Evolutionary conservation across 176 grass and related monocot species (phyloP).

Genomic region (Melocanna baccifera): DNA sequence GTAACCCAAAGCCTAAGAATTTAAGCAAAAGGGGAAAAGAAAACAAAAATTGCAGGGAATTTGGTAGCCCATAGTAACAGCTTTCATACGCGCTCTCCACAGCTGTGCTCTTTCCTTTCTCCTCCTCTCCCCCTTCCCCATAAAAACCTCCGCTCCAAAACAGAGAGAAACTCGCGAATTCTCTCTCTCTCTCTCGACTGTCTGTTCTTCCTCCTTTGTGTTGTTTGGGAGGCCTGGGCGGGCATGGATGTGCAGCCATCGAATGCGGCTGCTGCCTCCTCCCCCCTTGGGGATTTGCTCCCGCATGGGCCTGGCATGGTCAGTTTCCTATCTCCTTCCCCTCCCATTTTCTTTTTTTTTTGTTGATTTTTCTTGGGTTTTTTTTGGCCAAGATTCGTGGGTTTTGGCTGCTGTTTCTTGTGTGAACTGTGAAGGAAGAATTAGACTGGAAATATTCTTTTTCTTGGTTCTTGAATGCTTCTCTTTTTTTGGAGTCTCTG

Average conservation of each 20-base stretch:
- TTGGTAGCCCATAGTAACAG: not conserved
- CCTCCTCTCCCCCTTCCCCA: not conserved
- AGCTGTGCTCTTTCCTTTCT: not conserved
- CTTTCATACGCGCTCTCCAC: not conserved
- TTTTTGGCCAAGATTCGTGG: not conserved
- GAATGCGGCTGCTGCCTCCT: conserved; percentile 23
- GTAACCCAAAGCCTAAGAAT: not conserved
- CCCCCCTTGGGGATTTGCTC: conserved; percentile 28
- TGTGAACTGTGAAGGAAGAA: not conserved
- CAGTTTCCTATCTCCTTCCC: not conserved
- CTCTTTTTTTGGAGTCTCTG: not conserved
- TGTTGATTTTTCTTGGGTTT: not conserved
- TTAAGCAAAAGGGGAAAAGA: not conserved
- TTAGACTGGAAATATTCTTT: not conserved
- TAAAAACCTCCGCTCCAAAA: conserved; percentile 32
- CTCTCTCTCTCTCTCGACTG: not conserved
- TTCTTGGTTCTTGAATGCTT: not conserved
- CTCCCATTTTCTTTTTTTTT: not conserved
- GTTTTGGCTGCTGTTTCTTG: not conserved
- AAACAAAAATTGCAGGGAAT: not conserved
- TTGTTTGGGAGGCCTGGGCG: not conserved
- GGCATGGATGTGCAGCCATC: conserved; percentile 39
- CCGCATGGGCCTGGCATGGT: conserved; percentile 38
- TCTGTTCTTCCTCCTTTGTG: not conserved
- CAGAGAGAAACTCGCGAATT: conserved; percentile 25